A percentile compares a stretch with the other conserved stretches of the same genome.
Evolutionary conservation across 768 basidiomycete genomes (phyloP).

Genomic region (Neoboletus subvelutipes): DNA sequence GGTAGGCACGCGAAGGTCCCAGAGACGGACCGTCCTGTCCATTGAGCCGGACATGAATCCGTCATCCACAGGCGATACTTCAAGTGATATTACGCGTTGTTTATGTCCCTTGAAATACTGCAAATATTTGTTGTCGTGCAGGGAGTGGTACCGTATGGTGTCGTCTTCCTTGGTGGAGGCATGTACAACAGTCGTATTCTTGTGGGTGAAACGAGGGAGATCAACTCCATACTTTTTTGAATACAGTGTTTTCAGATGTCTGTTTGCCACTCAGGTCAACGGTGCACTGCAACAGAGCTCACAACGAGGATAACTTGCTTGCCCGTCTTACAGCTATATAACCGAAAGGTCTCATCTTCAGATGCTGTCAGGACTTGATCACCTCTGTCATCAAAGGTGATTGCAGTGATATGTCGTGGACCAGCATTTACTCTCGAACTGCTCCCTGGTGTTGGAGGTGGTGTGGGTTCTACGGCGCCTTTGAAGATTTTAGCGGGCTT

Average conservation of each 20-base stretch:
- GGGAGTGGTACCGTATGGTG: constrained; percentile 89
- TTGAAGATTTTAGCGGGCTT: constrained; percentile 92
- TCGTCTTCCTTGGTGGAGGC: constrained; percentile 96
- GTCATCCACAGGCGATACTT: constrained; percentile 91
- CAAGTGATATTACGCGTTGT: constrained; percentile 82
- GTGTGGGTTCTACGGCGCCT: constrained; percentile 62
- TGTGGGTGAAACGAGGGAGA: constrained; percentile 93
- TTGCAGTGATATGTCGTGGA: constrained; percentile 78
- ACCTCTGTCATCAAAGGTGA: constrained; percentile 89
- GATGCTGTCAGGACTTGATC: constrained; percentile 82
- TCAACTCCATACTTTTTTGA: constrained; percentile 98
- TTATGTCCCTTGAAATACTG: constrained; percentile 96
- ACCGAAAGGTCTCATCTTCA: constrained; percentile 89
- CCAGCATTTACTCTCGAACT: constrained; percentile 37
- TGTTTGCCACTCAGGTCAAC: constrained; percentile 36
- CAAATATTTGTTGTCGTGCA: constrained; percentile 96
- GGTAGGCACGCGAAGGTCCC: constrained; percentile 83
- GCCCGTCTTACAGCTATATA: constrained; percentile 88
- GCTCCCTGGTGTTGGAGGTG: constrained; percentile 46
- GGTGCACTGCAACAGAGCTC: constrained; percentile 14
- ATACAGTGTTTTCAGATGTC: constrained; percentile 73
- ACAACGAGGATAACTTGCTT: constrained; percentile 66
- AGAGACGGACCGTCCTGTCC: constrained; percentile 93
- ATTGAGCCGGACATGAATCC: constrained; percentile 93
- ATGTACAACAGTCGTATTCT: constrained; percentile 78